Evolutionary conservation across 108 stramenopile genomes (phyloP).

Genomic region (Nannochloropsis oceanica): DNA sequence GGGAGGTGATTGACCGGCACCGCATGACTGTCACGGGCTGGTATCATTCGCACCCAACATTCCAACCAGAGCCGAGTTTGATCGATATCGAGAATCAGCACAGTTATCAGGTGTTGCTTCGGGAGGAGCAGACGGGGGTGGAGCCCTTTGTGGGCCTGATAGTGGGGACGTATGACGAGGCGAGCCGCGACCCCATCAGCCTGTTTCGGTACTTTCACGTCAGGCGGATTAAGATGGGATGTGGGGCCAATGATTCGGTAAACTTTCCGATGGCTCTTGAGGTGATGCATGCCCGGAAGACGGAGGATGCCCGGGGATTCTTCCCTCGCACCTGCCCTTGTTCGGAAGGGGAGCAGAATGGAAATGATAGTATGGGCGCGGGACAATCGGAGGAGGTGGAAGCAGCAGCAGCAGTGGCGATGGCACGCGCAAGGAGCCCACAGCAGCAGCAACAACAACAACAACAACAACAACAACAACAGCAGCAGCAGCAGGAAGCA

Average conservation of each 20-base stretch:
- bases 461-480: neutral
- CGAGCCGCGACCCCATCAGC: neutral
- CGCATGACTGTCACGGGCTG: slow-evolving; percentile 47
- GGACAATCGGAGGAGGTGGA: neutral
- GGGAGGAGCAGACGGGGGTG: slow-evolving; percentile 10
- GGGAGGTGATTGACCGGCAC: slow-evolving; percentile 33
- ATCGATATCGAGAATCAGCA: slow-evolving; percentile 51
- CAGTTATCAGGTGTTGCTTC: slow-evolving; percentile 41
- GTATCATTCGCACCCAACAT: slow-evolving; percentile 44
- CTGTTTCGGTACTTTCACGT: slow-evolving; percentile 2
- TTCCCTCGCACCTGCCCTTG: no score
- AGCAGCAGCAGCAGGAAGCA: neutral
- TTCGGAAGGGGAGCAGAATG: no score
- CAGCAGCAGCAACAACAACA: neutral
- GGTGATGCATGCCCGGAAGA: neutral
- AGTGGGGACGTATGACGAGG: neutral
- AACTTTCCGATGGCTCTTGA: neutral
- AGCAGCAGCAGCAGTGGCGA: neutral
- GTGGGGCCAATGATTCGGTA: neutral
- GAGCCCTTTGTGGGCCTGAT: slow-evolving; percentile 22
- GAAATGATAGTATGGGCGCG: no score
- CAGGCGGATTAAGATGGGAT: neutral
- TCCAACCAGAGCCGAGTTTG: slow-evolving; percentile 37
- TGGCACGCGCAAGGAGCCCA: neutral
- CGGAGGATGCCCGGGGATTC: neutral